These are phyloP conservation scores for Calcarisporium arbuscula DNA, from an alignment of 2,329 filamentous ascomycete species.

Conservation along the genomic window DNA sequence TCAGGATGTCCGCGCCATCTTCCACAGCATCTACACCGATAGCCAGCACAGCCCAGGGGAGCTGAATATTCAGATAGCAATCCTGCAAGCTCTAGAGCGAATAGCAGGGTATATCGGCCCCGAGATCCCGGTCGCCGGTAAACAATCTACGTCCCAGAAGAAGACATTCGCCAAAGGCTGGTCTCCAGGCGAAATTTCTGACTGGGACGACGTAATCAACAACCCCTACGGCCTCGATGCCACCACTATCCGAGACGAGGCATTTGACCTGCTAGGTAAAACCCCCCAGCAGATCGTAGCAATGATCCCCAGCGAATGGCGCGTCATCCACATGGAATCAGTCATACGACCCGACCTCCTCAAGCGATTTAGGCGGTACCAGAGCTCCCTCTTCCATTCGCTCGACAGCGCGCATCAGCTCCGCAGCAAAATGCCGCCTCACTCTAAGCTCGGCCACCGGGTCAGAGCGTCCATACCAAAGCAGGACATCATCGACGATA, in stretches of 20 bases:
- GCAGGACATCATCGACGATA: conserved; percentile 27
- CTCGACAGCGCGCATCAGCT: conserved; percentile 13
- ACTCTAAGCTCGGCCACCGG: conserved; percentile 9
- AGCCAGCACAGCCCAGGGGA: not conserved
- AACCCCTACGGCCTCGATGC: conserved; percentile 13
- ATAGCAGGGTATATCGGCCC: conserved; percentile 4
- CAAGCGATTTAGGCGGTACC: conserved; percentile 20
- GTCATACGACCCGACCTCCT: conserved; percentile 27
- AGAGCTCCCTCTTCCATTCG: conserved; percentile 16
- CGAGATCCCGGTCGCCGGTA: too few relatives aligned
- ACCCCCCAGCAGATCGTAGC: conserved; percentile 26
- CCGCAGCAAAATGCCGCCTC: conserved; percentile 9
- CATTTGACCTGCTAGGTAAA: conserved; percentile 16
- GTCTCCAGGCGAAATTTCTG: conserved; percentile 7
- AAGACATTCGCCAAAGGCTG: conserved; percentile 10
- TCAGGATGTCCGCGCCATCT: conserved; percentile 9
- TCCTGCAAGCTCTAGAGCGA: conserved; percentile 14
- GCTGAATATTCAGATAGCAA: conserved; percentile 7
- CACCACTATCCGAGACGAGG: conserved; percentile 14
- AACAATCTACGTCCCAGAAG: too few relatives aligned
- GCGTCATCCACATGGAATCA: conserved; percentile 33
- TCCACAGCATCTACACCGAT: conserved; percentile 6
- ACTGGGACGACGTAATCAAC: conserved; percentile 11
- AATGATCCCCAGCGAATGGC: conserved; percentile 21
- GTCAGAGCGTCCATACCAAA: conserved; percentile 4